Evolutionary conservation across 148 eudicot genomes (phyloP).

Genomic region (Dysphania ambrosioides): DNA sequence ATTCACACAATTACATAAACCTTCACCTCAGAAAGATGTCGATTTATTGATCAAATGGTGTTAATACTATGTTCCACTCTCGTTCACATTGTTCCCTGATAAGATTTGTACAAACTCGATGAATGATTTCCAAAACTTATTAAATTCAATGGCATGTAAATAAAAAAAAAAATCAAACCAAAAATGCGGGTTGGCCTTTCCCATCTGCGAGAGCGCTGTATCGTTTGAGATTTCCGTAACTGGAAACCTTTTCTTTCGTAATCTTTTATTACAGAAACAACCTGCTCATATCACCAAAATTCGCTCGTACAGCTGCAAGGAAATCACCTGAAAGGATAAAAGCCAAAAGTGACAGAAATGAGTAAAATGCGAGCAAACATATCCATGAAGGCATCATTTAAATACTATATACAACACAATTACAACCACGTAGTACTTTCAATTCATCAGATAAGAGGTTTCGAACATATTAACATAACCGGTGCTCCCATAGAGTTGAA

Average conservation of each 20-base stretch:
- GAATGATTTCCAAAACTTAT: not conserved
- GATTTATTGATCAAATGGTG: not conserved
- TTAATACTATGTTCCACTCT: not conserved
- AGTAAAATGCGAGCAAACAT: not conserved
- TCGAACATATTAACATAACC: too few relatives aligned
- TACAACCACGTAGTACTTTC: too few relatives aligned
- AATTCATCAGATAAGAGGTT: too few relatives aligned
- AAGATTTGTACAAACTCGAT: not conserved
- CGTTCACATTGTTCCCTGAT: not conserved
- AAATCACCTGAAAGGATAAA: constrained; percentile 54
- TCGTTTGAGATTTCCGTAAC: not conserved
- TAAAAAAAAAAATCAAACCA: not conserved
- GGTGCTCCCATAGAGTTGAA: too few relatives aligned
- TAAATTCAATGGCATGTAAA: not conserved
- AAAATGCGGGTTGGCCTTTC: not conserved
- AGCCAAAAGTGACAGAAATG: not conserved
- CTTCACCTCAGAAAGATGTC: not conserved
- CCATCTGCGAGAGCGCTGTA: not conserved
- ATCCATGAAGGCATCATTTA: not conserved
- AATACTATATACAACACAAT: not conserved
- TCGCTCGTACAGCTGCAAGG: constrained; percentile 54
- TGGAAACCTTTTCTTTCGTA: not conserved
- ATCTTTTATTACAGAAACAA: constrained; percentile 45
- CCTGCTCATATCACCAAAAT: constrained; percentile 64
- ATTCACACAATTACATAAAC: not conserved